phyloP scores from a whole-genome alignment of 2,329 filamentous ascomycete genomes.

The Fusarium ramigenum region DNA sequence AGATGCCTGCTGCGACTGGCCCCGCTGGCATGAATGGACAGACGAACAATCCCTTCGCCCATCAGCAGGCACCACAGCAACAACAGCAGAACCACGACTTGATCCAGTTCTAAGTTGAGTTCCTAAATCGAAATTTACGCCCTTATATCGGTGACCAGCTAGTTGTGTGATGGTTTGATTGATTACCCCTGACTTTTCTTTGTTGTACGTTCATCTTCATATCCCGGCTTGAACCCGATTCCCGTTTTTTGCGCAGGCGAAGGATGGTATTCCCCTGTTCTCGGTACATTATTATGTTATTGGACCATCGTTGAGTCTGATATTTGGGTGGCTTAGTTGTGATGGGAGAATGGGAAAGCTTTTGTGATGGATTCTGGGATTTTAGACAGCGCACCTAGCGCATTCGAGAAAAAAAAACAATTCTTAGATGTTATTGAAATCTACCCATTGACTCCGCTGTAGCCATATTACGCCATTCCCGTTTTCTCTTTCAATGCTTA shows the following conservation, averaged over 20 bases:
- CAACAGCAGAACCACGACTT: slow-evolving; percentile 65
- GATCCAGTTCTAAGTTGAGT: slow-evolving; percentile 65
- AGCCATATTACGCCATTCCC: slow-evolving; percentile 23
- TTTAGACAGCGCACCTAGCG: slow-evolving; percentile 47
- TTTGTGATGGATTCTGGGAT: slow-evolving; percentile 37
- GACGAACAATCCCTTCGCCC: slow-evolving; percentile 68
- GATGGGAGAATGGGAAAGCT: slow-evolving; percentile 39
- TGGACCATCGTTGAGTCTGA: slow-evolving; percentile 34
- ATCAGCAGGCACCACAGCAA: slow-evolving; percentile 54
- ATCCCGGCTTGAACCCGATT: slow-evolving; percentile 35
- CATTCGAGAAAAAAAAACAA: slow-evolving; percentile 46
- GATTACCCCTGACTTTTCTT: slow-evolving; percentile 23
- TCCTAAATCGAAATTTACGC: slow-evolving; percentile 2
- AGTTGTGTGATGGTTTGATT: slow-evolving; percentile 8
- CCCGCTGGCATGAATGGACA: slow-evolving; percentile 65
- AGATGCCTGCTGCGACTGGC: slow-evolving; percentile 65
- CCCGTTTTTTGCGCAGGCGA: slow-evolving; percentile 43
- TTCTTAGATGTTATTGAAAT: slow-evolving; percentile 48
- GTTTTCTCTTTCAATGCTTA: neutral
- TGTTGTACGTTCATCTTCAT: slow-evolving; percentile 30
- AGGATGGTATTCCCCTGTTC: slow-evolving; percentile 44
- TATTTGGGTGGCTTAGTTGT: slow-evolving; percentile 41
- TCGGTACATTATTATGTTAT: slow-evolving; percentile 40
- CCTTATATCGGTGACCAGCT: neutral
- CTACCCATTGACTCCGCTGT: slow-evolving; percentile 35